Evolutionary conservation across 257 asterid genomes (phyloP).

Genomic region (Linderniella brevidens): DNA sequence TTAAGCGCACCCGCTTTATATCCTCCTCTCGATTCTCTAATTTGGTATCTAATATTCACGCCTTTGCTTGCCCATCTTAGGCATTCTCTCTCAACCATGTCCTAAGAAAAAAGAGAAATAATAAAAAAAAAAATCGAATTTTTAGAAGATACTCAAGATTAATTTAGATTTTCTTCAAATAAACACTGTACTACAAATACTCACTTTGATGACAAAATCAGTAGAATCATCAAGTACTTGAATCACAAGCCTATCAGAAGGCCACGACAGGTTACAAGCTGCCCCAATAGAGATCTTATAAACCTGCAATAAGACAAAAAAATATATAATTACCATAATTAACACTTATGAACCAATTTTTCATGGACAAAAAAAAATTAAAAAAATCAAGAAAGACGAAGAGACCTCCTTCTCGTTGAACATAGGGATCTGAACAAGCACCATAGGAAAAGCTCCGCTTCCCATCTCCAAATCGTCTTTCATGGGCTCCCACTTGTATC

Average conservation of each 20-base stretch:
- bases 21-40: slow-evolving; percentile 65
- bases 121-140: background rate
- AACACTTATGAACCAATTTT: background rate
- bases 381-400: background rate
- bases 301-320: slow-evolving; percentile 19
- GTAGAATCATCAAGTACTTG: slow-evolving; percentile 65
- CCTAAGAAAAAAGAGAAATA: slow-evolving; percentile 19
- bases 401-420: slow-evolving; percentile 47
- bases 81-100: slow-evolving; percentile 87
- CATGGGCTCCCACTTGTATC: slow-evolving; percentile 72
- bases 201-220: slow-evolving; percentile 34
- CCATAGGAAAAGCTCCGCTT: slow-evolving; percentile 26
- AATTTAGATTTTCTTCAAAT: background rate
- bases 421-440: slow-evolving; percentile 66
- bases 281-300: slow-evolving; percentile 69
- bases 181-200: background rate
- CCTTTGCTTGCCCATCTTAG: slow-evolving; percentile 86
- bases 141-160: background rate
- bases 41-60: slow-evolving; percentile 60
- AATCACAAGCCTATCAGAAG: slow-evolving; percentile 45
- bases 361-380: background rate
- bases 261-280: slow-evolving; percentile 56
- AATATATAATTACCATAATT: too few species aligned
- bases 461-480: slow-evolving; percentile 55
- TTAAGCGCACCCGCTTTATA: slow-evolving; percentile 98